Evolutionary conservation across 192 early-diverging fungal species (phyloP).

Genomic region (Linnemannia zychae): DNA sequence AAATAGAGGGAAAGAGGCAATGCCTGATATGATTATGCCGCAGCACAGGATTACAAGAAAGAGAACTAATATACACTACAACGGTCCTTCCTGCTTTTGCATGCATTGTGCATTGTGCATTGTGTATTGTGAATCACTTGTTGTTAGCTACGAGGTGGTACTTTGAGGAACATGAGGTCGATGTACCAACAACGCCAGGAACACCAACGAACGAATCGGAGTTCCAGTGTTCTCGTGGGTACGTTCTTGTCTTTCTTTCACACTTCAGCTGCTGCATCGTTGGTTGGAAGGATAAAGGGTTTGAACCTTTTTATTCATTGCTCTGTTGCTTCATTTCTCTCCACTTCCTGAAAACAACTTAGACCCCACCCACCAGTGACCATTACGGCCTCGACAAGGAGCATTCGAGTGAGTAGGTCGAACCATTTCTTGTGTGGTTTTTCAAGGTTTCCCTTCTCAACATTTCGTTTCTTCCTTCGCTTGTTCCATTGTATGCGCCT

Average conservation of each 20-base stretch:
- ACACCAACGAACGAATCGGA: background rate
- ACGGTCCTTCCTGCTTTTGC: no score
- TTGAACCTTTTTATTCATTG: background rate
- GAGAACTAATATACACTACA: background rate
- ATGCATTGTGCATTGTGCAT: background rate
- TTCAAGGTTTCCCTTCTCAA: background rate
- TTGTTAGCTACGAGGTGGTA: background rate
- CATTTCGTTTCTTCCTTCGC: background rate
- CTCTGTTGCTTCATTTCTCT: no score
- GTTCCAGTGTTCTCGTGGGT: background rate
- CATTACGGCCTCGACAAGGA: slow-evolving; percentile 1
- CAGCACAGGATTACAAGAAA: background rate
- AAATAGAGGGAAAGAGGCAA: no score
- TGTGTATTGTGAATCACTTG: background rate
- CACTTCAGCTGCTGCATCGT: background rate
- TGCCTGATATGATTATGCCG: no score
- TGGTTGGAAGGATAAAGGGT: background rate
- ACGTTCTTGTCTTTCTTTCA: background rate
- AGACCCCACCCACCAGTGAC: background rate
- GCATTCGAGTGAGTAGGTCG: slow-evolving; percentile 4
- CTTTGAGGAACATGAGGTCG: background rate
- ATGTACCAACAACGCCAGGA: background rate
- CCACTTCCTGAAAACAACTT: background rate
- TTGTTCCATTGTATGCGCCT: background rate
- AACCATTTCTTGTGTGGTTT: background rate